Conservation (phyloP, 176 grass and related monocot species). For the Paspalum notatum region DNA sequence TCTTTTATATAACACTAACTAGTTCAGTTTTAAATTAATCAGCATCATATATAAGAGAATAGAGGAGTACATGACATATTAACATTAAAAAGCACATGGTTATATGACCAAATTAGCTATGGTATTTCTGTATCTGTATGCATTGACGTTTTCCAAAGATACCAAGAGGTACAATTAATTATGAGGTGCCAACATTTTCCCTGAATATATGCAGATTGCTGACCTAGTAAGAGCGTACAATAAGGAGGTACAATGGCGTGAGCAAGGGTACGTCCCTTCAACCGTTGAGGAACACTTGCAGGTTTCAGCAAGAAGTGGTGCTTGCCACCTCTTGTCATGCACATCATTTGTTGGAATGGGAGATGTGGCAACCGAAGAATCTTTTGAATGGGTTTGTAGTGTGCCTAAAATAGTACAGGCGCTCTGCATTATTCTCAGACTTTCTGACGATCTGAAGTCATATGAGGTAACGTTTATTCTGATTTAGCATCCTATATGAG, state of each 20-base stretch:
- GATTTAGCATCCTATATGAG: neutral
- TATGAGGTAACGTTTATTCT: neutral
- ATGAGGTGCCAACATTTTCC: neutral
- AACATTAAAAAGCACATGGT: too few species aligned
- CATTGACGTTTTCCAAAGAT: neutral
- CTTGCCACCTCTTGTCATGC: neutral
- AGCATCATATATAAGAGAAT: too few species aligned
- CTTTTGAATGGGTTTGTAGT: neutral
- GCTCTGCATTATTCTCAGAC: conserved; percentile 4
- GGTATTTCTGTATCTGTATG: neutral
- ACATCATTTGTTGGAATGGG: neutral
- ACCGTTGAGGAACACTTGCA: neutral
- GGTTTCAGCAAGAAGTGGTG: conserved; percentile 5
- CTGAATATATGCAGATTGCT: neutral
- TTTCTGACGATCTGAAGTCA: neutral
- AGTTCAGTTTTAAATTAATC: too few species aligned
- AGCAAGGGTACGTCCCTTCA: neutral
- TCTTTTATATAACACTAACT: too few species aligned
- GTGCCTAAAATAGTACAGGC: conserved; percentile 8
- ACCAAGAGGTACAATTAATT: neutral
- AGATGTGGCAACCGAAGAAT: neutral
- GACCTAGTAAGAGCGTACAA: conserved; percentile 26
- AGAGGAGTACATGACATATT: too few species aligned
- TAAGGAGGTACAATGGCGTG: neutral
- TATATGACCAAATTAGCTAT: neutral